These are phyloP conservation scores for Pestalotiopsis sp. DNA, from an alignment of 2,329 filamentous ascomycete genomes.

Conservation along the genomic window DNA sequence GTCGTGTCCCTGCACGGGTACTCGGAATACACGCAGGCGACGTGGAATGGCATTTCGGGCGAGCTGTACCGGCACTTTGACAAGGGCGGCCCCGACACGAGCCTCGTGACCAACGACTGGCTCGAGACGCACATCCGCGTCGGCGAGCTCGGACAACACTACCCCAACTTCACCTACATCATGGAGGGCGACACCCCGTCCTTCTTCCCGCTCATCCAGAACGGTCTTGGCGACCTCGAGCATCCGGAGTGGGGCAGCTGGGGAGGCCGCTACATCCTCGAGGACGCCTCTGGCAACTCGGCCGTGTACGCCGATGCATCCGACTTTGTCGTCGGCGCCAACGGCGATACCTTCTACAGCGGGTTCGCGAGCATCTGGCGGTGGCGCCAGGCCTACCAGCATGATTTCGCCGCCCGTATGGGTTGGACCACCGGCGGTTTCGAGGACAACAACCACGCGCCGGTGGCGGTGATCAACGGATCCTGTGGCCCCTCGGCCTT, in stretches of 20 bases:
- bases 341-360: constrained; percentile 1
- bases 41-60: constrained; percentile 56
- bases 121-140: constrained; percentile 50
- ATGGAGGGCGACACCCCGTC: constrained; percentile 49
- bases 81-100: constrained; percentile 1
- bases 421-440: constrained; percentile 29
- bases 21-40: constrained; percentile 53
- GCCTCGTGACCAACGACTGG: constrained; percentile 44
- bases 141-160: constrained; percentile 35
- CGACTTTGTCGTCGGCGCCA: not conserved
- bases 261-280: constrained; percentile 46
- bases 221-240: constrained; percentile 43
- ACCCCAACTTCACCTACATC: constrained; percentile 46
- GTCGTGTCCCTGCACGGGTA: constrained; percentile 52
- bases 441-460: constrained; percentile 11
- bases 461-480: constrained; percentile 8
- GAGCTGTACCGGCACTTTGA: constrained; percentile 22
- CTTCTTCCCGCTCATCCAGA: constrained; percentile 45
- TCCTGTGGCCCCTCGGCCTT: not conserved
- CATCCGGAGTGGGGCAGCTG: constrained; percentile 45
- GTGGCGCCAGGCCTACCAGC: constrained; percentile 34
- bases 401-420: constrained; percentile 36
- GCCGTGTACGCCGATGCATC: not conserved
- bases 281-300: constrained; percentile 9
- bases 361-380: constrained; percentile 33